These are phyloP conservation scores for Fusarium sublunatum DNA, from an alignment of 2,329 filamentous ascomycete species.

Conservation along the genomic window DNA sequence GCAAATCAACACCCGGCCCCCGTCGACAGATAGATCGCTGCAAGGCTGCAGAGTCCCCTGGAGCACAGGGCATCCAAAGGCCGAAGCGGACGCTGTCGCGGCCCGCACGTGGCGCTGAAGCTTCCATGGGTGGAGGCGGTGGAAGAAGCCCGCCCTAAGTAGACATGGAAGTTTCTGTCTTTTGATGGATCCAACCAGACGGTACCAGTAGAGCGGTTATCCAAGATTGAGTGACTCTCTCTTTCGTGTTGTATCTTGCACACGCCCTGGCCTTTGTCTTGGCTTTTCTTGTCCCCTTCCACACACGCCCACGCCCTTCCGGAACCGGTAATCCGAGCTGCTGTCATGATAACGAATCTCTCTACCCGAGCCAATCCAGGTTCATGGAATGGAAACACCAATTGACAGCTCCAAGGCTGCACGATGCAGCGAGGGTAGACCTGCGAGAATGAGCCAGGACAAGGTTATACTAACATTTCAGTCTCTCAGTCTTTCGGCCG, in stretches of 20 bases:
- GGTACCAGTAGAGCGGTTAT: slow-evolving; percentile 28
- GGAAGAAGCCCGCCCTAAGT: slow-evolving; percentile 29
- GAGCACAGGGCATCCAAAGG: slow-evolving; percentile 36
- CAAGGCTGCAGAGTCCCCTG: slow-evolving; percentile 37
- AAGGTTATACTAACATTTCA: slow-evolving; percentile 1
- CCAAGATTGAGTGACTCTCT: slow-evolving; percentile 10
- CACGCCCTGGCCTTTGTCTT: background rate
- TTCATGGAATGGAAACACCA: slow-evolving; percentile 17
- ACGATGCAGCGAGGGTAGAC: slow-evolving; percentile 22
- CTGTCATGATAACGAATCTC: slow-evolving; percentile 26
- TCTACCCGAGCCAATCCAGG: slow-evolving; percentile 40
- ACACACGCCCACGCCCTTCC: slow-evolving; percentile 18
- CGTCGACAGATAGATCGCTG: slow-evolving; percentile 35
- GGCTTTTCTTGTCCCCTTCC: background rate
- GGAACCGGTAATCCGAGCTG: slow-evolving; percentile 38
- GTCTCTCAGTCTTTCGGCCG: slow-evolving; percentile 3
- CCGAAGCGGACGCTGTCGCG: slow-evolving; percentile 4
- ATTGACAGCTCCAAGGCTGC: slow-evolving; percentile 16
- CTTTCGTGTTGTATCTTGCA: background rate
- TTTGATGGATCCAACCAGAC: slow-evolving; percentile 5
- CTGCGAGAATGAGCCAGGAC: background rate
- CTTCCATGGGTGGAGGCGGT: slow-evolving; percentile 16
- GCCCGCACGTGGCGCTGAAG: slow-evolving; percentile 37
- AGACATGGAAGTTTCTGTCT: background rate
- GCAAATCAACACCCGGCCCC: background rate